A percentile compares a stretch with the other conserved stretches of the same genome.
These are phyloP conservation scores for Solanum rostratum DNA, from an alignment of 257 asterid genomes.

Conservation along the genomic window DNA sequence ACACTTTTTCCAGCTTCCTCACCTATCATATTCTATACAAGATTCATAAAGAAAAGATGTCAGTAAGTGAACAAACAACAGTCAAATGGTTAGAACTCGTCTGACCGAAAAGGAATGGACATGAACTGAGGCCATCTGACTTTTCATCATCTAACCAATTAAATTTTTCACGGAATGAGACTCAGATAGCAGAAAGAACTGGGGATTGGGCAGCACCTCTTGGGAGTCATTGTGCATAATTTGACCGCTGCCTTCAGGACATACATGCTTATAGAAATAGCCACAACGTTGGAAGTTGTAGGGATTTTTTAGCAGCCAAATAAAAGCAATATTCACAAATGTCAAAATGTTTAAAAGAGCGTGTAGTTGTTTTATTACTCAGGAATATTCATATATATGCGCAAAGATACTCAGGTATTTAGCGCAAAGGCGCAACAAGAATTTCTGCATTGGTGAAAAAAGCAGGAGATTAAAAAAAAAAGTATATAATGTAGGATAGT, in stretches of 20 bases:
- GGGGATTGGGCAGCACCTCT: not conserved
- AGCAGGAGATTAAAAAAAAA: not conserved
- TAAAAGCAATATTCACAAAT: not conserved
- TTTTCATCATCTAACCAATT: not conserved
- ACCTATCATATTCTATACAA: constrained; percentile 69
- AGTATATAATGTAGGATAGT: not conserved
- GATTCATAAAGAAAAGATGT: not conserved
- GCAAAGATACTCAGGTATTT: not conserved
- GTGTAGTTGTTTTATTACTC: not conserved
- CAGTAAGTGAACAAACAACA: not conserved
- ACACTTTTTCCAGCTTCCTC: constrained; percentile 68
- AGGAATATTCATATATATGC: not conserved
- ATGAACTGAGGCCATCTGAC: not conserved
- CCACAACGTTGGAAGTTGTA: not conserved
- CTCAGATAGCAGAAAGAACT: not conserved
- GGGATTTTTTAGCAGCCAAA: not conserved
- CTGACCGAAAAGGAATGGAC: not conserved
- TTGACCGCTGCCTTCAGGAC: not conserved
- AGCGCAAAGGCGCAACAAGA: not conserved
- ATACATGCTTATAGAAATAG: not conserved
- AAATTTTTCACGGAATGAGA: not conserved
- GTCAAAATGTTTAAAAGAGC: not conserved
- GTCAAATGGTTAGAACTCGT: not conserved
- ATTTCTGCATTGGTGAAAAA: not conserved
- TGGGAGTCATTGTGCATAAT: not conserved